Evolutionary conservation across 768 basidiomycete species (phyloP).

Genomic region (Pisolithus tinctorius): DNA sequence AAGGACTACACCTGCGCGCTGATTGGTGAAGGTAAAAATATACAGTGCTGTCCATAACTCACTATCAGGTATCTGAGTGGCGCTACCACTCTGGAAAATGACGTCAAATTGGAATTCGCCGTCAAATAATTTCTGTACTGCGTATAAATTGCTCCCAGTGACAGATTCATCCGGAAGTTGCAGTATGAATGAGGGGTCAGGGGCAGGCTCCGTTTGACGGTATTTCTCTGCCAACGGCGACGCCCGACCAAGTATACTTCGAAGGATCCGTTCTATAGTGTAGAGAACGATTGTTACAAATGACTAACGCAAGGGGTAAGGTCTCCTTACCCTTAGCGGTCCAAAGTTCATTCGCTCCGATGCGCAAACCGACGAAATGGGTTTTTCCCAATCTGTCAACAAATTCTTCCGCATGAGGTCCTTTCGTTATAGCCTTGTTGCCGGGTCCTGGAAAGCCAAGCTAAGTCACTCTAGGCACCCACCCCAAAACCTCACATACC

Average conservation of each 20-base stretch:
- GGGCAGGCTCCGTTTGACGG: constrained; percentile 38
- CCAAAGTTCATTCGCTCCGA: constrained; percentile 68
- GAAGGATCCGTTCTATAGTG: constrained; percentile 52
- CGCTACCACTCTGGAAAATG: constrained; percentile 73
- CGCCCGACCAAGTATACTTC: constrained; percentile 53
- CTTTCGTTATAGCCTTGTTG: constrained; percentile 48
- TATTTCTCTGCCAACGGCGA: constrained; percentile 49
- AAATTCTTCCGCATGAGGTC: constrained; percentile 54
- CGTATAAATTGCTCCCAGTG: constrained; percentile 72
- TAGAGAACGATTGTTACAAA: not conserved
- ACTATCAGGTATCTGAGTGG: constrained; percentile 61
- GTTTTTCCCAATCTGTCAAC: constrained; percentile 60
- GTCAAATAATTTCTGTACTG: constrained; percentile 80
- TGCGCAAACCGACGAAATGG: constrained; percentile 57
- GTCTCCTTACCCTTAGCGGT: constrained; percentile 61
- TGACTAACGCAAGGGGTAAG: not conserved
- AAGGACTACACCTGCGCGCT: constrained; percentile 47
- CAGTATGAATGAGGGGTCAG: constrained; percentile 78
- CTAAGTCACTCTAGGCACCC: constrained; percentile 3
- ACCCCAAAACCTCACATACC: constrained; percentile 34
- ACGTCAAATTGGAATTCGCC: constrained; percentile 88
- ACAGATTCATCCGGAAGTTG: constrained; percentile 71
- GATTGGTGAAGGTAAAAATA: not conserved
- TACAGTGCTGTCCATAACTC: constrained; percentile 17
- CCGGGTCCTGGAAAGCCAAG: constrained; percentile 42